Percentiles rank a stretch among this genome's conserved stretches.
phyloP scores from a whole-genome alignment of 148 eudicot species.

The Rhododendron mucronatum region DNA sequence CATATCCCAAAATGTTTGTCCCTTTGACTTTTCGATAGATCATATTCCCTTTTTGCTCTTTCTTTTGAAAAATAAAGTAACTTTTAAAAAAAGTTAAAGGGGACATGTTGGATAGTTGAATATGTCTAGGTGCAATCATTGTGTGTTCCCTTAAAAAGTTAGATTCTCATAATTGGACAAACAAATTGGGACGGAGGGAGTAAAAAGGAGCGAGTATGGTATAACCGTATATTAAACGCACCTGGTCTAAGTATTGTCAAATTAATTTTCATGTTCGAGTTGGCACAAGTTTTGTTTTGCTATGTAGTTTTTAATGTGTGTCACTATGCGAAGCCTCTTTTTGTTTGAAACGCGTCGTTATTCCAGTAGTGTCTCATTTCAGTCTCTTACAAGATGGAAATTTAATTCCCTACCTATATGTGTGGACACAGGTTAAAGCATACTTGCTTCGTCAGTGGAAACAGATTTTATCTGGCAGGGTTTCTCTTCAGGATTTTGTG shows the following conservation, averaged over 20 bases:
- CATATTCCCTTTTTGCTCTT: not conserved
- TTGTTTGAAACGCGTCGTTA: not conserved
- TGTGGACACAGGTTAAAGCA: slow-evolving; percentile 48
- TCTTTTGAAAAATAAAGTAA: not conserved
- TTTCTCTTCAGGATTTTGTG: slow-evolving; percentile 84
- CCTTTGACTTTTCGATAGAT: not conserved
- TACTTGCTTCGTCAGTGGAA: slow-evolving; percentile 86
- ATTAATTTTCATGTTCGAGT: not conserved
- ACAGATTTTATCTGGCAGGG: slow-evolving; percentile 70
- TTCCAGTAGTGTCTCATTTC: not conserved
- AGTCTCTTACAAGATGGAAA: not conserved
- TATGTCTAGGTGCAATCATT: too few species aligned
- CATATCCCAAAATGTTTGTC: not conserved
- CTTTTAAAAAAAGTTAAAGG: not conserved
- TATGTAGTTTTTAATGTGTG: not conserved
- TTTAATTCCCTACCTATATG: too few species aligned
- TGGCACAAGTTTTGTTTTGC: not conserved
- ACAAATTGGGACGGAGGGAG: not conserved
- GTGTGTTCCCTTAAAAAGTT: not conserved
- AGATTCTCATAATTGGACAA: not conserved
- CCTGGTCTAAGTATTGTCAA: not conserved
- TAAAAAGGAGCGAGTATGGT: not conserved
- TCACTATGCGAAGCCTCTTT: not conserved
- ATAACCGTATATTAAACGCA: not conserved
- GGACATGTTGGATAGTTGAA: too few species aligned